These are phyloP conservation scores for Wickerhamiella sergipiensis DNA, from an alignment of 805 yeast species.

Conservation along the genomic window DNA sequence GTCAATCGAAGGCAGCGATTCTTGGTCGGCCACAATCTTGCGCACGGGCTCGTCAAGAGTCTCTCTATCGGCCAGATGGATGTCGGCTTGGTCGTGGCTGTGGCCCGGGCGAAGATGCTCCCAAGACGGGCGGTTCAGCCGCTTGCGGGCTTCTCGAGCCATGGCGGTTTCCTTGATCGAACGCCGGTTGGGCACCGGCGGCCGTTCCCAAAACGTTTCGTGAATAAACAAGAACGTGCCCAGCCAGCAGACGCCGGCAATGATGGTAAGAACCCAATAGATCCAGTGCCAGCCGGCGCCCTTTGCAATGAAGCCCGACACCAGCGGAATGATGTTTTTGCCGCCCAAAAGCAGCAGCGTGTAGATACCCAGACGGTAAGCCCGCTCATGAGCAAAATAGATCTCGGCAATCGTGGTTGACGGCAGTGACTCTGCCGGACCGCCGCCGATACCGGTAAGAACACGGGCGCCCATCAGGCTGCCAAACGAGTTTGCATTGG, in stretches of 20 bases:
- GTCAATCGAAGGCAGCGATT: background rate
- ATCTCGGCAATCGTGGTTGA: slow-evolving; percentile 49
- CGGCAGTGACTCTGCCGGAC: slow-evolving; percentile 49
- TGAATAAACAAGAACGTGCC: slow-evolving; percentile 43
- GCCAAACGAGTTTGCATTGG: slow-evolving; percentile 34
- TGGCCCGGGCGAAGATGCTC: background rate
- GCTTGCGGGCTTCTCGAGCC: slow-evolving; percentile 29
- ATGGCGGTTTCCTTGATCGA: slow-evolving; percentile 34
- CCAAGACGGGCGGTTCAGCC: slow-evolving; percentile 12
- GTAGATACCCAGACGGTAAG: slow-evolving; percentile 44
- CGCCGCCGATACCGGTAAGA: slow-evolving; percentile 44
- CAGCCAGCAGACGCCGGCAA: slow-evolving; percentile 34
- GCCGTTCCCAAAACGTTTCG: slow-evolving; percentile 50
- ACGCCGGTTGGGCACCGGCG: slow-evolving; percentile 37
- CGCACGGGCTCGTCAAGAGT: background rate
- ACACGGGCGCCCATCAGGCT: slow-evolving; percentile 45
- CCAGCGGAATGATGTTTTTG: slow-evolving; percentile 43
- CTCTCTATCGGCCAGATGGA: background rate
- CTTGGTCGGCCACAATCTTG: background rate
- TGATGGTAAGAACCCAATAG: slow-evolving; percentile 43
- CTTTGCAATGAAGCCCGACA: slow-evolving; percentile 39
- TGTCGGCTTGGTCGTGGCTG: background rate
- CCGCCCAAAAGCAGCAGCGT: slow-evolving; percentile 48
- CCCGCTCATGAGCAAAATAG: slow-evolving; percentile 46
- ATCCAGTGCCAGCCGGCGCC: slow-evolving; percentile 43